phyloP scores from a whole-genome alignment of 495 filamentous ascomycete genomes.

The Penicillium canescens region DNA sequence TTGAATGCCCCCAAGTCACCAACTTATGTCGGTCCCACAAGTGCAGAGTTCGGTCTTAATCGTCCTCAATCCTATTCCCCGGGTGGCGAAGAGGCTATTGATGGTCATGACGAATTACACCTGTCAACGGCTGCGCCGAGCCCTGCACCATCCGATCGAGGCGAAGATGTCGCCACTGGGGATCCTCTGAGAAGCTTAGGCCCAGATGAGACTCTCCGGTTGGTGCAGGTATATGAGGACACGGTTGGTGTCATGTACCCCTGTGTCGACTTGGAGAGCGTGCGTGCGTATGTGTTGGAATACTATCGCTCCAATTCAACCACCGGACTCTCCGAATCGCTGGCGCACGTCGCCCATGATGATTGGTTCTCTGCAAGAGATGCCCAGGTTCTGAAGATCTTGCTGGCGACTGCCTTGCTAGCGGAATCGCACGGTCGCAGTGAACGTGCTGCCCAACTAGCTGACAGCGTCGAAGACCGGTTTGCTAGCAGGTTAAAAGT shows the following conservation, averaged over 20 bases:
- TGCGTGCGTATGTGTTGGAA: conserved; percentile 44
- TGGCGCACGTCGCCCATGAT: conserved; percentile 50
- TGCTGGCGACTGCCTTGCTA: conserved; percentile 69
- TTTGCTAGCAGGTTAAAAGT: conserved; percentile 66
- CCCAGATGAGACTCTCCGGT: conserved; percentile 63
- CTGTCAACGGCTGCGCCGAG: conserved; percentile 23
- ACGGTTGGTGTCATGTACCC: conserved; percentile 85
- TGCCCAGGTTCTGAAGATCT: conserved; percentile 72
- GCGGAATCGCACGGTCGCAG: conserved; percentile 75
- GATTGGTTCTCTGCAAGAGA: conserved; percentile 63
- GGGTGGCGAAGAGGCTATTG: neutral
- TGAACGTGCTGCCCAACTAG: conserved; percentile 66
- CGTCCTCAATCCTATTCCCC: conserved; percentile 6
- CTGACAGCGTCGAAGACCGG: conserved; percentile 66
- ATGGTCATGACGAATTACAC: conserved; percentile 15
- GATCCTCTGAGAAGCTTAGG: conserved; percentile 26
- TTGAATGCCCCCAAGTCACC: conserved; percentile 39
- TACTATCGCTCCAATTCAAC: conserved; percentile 47
- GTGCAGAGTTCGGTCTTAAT: conserved; percentile 42
- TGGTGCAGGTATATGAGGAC: conserved; percentile 73
- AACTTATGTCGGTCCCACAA: conserved; percentile 42
- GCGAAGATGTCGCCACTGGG: neutral
- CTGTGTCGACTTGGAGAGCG: conserved; percentile 66
- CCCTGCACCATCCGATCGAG: conserved; percentile 17
- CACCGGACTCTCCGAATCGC: conserved; percentile 50